These are phyloP conservation scores for Didymellaceae sp. DNA, from an alignment of 2,329 filamentous ascomycete genomes.

Conservation along the genomic window DNA sequence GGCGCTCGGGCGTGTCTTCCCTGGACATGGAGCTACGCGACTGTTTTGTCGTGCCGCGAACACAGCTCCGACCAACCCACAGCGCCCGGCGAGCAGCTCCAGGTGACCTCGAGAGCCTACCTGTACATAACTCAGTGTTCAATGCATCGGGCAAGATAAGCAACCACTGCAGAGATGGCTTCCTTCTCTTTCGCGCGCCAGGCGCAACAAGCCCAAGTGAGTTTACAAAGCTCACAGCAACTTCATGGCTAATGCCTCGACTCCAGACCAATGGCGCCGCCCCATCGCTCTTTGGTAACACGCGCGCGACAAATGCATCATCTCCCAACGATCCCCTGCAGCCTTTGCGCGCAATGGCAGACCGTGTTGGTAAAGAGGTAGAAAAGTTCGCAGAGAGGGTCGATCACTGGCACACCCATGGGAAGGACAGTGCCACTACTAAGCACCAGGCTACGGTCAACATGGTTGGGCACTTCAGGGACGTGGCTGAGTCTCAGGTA, in stretches of 20 bases:
- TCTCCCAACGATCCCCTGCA: slow-evolving; percentile 57
- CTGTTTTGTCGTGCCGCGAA: slow-evolving; percentile 33
- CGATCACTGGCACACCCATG: slow-evolving; percentile 67
- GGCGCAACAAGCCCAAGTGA: slow-evolving; percentile 38
- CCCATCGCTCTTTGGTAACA: slow-evolving; percentile 20
- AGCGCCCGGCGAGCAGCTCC: no score
- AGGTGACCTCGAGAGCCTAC: no score
- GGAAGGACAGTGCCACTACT: slow-evolving; percentile 46
- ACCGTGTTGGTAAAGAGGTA: slow-evolving; percentile 78
- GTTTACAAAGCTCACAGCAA: slow-evolving; percentile 9
- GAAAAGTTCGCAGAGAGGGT: slow-evolving; percentile 84
- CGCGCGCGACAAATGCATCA: slow-evolving; percentile 23
- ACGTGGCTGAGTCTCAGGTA: slow-evolving; percentile 60
- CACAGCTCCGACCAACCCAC: slow-evolving; percentile 1
- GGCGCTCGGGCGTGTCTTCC: slow-evolving; percentile 14
- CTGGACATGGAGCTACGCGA: slow-evolving; percentile 15
- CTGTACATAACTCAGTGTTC: no score
- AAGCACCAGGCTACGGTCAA: slow-evolving; percentile 60
- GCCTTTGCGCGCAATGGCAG: slow-evolving; percentile 68
- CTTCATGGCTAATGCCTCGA: background rate
- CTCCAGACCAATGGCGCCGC: slow-evolving; percentile 21
- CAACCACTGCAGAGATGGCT: slow-evolving; percentile 36
- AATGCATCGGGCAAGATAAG: background rate
- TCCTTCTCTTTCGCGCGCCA: slow-evolving; percentile 35
- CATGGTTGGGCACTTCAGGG: slow-evolving; percentile 51